Percentiles rank a stretch among this genome's conserved stretches.
phyloP scores from a whole-genome alignment of 805 yeast genomes.

The Yamadazyma sp. region DNA sequence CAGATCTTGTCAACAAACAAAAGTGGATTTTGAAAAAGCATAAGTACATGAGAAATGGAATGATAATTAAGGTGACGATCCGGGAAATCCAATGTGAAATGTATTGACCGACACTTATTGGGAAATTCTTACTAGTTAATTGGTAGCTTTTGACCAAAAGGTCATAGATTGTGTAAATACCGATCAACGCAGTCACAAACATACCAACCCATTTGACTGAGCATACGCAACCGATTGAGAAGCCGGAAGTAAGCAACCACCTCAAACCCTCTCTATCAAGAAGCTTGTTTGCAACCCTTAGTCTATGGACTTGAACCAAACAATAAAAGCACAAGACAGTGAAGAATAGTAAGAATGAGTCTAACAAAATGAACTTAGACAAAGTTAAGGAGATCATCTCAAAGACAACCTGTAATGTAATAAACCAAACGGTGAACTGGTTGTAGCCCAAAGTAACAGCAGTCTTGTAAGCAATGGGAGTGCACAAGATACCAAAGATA shows the following conservation, averaged over 20 bases:
- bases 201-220: constrained; percentile 87
- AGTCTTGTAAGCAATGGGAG: constrained; percentile 84
- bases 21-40: constrained; percentile 82
- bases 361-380: constrained; percentile 86
- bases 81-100: constrained; percentile 72
- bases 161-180: constrained; percentile 57
- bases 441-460: constrained; percentile 74
- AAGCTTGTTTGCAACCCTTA: constrained; percentile 38
- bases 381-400: constrained; percentile 84
- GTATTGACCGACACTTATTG: constrained; percentile 29
- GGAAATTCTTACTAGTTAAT: constrained; percentile 18
- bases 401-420: constrained; percentile 74
- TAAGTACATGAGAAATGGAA: constrained; percentile 72
- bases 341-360: constrained; percentile 87
- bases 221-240: constrained; percentile 78
- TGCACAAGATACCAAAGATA: constrained; percentile 74
- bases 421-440: constrained; percentile 70
- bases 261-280: constrained; percentile 42
- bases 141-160: constrained; percentile 46
- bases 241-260: constrained; percentile 64
- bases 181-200: constrained; percentile 61
- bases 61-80: constrained; percentile 58
- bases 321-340: constrained; percentile 53
- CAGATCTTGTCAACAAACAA: constrained; percentile 68
- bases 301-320: constrained; percentile 47